A percentile compares a stretch with the other conserved stretches of the same genome.
phyloP scores from a whole-genome alignment of 257 asterid genomes.

The Lycium ferocissimum region DNA sequence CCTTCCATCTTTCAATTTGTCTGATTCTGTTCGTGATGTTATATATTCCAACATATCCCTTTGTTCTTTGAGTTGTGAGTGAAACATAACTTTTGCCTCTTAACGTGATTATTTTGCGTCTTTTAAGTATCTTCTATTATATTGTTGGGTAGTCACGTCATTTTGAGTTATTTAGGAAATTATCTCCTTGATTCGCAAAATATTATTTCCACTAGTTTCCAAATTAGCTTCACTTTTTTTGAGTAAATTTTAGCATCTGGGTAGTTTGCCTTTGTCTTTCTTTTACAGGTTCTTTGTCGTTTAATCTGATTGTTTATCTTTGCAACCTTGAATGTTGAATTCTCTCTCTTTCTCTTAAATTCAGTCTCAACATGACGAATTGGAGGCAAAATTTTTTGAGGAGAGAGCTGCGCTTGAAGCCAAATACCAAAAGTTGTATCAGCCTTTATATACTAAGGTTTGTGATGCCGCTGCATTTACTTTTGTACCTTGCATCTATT shows the following conservation, averaged over 20 bases:
- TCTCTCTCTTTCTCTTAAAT: neutral
- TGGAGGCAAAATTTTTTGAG: slow-evolving; percentile 66
- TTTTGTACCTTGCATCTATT: neutral
- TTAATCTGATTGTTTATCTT: neutral
- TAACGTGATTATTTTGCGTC: neutral
- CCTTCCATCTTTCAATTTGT: neutral
- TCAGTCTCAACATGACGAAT: slow-evolving; percentile 65
- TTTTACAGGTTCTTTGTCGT: neutral
- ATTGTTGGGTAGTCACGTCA: neutral
- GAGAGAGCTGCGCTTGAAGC: slow-evolving; percentile 79
- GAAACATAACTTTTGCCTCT: neutral
- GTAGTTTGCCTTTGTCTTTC: neutral
- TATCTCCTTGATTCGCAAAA: neutral
- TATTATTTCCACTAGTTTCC: neutral
- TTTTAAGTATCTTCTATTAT: neutral
- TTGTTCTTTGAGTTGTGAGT: neutral
- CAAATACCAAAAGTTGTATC: slow-evolving; percentile 72
- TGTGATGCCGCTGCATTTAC: neutral
- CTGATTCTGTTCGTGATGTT: neutral
- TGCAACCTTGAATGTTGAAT: slow-evolving; percentile 7
- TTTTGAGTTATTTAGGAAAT: neutral
- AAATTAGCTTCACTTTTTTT: neutral
- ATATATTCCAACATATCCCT: neutral
- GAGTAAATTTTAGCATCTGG: neutral
- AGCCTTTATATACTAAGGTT: slow-evolving; percentile 65